A percentile compares a stretch with the other conserved stretches of the same genome.
phyloP scores from a whole-genome alignment of 1,284 basidiomycete species.

The Chalciporus piperatoides region DNA sequence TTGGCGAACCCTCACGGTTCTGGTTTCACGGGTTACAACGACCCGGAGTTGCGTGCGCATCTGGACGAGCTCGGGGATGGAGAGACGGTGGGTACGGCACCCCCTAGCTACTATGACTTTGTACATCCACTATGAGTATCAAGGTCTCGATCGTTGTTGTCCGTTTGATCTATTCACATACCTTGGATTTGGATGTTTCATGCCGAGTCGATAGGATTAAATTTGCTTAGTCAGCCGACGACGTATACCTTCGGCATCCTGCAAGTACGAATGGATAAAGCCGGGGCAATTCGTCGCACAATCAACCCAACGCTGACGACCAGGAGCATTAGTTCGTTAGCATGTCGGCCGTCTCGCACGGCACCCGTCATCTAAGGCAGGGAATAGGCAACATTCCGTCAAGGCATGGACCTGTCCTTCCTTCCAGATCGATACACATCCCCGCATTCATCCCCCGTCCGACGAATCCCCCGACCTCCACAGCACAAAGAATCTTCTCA shows the following conservation, averaged over 20 bases:
- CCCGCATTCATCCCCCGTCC: conserved; percentile 13
- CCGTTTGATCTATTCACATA: too few relatives aligned
- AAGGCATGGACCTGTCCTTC: conserved; percentile 1
- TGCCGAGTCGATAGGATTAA: too few relatives aligned
- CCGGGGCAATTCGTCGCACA: too few relatives aligned
- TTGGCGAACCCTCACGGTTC: conserved; percentile 16
- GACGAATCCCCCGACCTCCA: conserved; percentile 30
- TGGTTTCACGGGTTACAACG: conserved; percentile 2
- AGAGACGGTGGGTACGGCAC: conserved; percentile 15
- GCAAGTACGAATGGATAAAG: background rate
- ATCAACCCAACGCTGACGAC: too few relatives aligned
- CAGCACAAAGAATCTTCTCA: conserved; percentile 48
- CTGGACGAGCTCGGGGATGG: conserved; percentile 14
- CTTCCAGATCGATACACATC: conserved; percentile 21
- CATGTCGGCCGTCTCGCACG: conserved; percentile 27
- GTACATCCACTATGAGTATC: conserved; percentile 8
- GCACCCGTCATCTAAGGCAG: conserved; percentile 26
- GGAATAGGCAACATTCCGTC: conserved; percentile 16
- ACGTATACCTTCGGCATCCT: conserved; percentile 8
- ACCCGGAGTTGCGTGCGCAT: conserved; percentile 16
- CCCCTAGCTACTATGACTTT: conserved; percentile 25
- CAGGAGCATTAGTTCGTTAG: background rate
- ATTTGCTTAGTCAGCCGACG: conserved; percentile 13
- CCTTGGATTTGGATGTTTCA: too few relatives aligned
- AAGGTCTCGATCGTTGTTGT: too few relatives aligned